These are phyloP conservation scores for Monilinia aucupariae DNA, from an alignment of 2,329 filamentous ascomycete species.

Conservation along the genomic window DNA sequence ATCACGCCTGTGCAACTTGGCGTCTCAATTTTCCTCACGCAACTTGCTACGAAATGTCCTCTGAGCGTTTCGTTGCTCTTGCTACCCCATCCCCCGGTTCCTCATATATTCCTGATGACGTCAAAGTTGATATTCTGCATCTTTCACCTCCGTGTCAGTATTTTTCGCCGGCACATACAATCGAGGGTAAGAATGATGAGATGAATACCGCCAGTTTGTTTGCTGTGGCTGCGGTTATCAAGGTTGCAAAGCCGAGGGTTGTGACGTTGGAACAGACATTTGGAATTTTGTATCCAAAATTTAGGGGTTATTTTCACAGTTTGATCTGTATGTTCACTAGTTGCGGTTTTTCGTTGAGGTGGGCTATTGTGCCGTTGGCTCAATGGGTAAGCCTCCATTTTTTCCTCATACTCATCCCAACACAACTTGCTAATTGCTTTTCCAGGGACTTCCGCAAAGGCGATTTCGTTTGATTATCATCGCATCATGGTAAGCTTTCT, in stretches of 20 bases:
- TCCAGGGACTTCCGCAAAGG: constrained; percentile 26
- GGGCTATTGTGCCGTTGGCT: constrained; percentile 53
- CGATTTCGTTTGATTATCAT: constrained; percentile 49
- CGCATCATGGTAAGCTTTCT: constrained; percentile 39
- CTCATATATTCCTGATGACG: constrained; percentile 19
- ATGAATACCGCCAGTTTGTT: constrained; percentile 58
- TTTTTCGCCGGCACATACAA: constrained; percentile 67
- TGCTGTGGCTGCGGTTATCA: constrained; percentile 50
- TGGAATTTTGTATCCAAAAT: constrained; percentile 53
- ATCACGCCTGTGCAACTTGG: constrained; percentile 27
- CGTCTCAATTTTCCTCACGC: constrained; percentile 28
- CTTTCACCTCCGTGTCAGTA: constrained; percentile 73
- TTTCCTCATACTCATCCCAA: background rate
- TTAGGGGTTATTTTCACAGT: constrained; percentile 50
- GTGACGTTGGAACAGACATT: constrained; percentile 76
- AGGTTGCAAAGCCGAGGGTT: constrained; percentile 56
- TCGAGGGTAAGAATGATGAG: constrained; percentile 53
- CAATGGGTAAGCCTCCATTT: constrained; percentile 38
- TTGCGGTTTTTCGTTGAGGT: constrained; percentile 63
- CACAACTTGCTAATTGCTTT: background rate
- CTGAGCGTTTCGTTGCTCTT: constrained; percentile 45
- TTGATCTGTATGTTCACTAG: constrained; percentile 60
- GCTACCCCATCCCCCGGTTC: constrained; percentile 12
- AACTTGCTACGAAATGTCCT: constrained; percentile 45
- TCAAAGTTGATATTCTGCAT: constrained; percentile 63